Evolutionary conservation across 805 yeast species (phyloP).

Genomic region (Cyberlindnera mrakii): DNA sequence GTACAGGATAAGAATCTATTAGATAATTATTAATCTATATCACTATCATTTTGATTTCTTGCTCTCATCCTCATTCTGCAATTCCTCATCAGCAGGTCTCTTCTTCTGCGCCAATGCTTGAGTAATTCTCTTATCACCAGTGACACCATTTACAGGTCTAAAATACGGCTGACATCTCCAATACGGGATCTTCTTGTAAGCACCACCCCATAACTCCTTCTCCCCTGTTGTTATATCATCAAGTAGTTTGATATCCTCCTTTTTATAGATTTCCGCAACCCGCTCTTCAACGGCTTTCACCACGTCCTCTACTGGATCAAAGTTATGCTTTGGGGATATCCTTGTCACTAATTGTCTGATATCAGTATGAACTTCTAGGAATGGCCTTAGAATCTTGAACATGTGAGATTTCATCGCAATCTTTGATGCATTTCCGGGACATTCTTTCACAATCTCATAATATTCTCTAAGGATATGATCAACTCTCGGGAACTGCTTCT

Average conservation of each 20-base stretch:
- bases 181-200: conserved; percentile 76
- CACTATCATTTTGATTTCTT: conserved; percentile 6
- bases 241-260: conserved; percentile 43
- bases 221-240: conserved; percentile 56
- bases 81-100: conserved; percentile 20
- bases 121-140: conserved; percentile 37
- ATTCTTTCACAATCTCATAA: conserved; percentile 60
- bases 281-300: conserved; percentile 62
- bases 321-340: conserved; percentile 35
- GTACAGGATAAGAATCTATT: neutral
- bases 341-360: conserved; percentile 68
- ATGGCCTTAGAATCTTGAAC: conserved; percentile 80
- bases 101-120: conserved; percentile 23
- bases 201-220: conserved; percentile 68
- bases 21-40: neutral
- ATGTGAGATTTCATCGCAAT: conserved; percentile 89
- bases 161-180: conserved; percentile 98
- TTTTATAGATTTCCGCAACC: conserved; percentile 50
- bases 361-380: conserved; percentile 70
- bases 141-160: conserved; percentile 79
- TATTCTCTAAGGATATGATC: conserved; percentile 82
- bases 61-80: conserved; percentile 12
- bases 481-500: conserved; percentile 76
- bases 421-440: conserved; percentile 55
- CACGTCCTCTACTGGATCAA: conserved; percentile 46